Conservation (phyloP, 164 flowering plant genomes). For the Chloranthus sessilifolius region DNA sequence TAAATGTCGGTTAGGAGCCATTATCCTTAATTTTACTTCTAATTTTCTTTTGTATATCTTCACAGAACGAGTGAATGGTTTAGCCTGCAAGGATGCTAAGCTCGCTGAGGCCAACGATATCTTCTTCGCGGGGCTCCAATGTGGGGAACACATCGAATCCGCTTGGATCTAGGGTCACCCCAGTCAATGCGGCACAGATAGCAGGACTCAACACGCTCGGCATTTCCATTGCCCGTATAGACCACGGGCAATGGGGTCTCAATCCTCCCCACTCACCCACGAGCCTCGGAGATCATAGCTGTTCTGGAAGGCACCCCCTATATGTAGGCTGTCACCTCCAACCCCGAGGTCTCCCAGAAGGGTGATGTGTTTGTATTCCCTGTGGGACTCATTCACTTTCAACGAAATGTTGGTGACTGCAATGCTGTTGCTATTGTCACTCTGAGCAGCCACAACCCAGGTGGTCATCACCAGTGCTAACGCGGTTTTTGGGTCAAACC, state of each 20-base stretch:
- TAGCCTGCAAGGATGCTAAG: conserved; percentile 5
- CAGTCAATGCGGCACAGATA: conserved; percentile 3
- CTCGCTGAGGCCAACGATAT: neutral
- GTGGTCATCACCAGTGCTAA: conserved; percentile 5
- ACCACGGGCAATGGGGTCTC: neutral
- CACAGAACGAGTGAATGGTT: conserved; percentile 2
- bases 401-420: neutral
- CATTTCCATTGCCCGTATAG: conserved; percentile 7
- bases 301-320: conserved; percentile 7
- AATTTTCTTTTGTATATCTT: neutral
- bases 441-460: conserved; percentile 10
- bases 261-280: conserved; percentile 8
- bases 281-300: conserved; percentile 5
- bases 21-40: too few species aligned
- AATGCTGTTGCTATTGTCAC: neutral
- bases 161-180: neutral
- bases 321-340: conserved; percentile 5
- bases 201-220: conserved; percentile 10
- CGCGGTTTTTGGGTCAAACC: conserved; percentile 2
- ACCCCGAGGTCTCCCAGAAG: conserved; percentile 1
- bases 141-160: conserved; percentile 1
- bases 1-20: too few species aligned
- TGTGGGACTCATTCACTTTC: conserved; percentile 10
- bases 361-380: conserved; percentile 12
- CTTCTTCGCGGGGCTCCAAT: neutral